Conservation (phyloP, 306 rosid genomes). For the Trifolium dubium region DNA sequence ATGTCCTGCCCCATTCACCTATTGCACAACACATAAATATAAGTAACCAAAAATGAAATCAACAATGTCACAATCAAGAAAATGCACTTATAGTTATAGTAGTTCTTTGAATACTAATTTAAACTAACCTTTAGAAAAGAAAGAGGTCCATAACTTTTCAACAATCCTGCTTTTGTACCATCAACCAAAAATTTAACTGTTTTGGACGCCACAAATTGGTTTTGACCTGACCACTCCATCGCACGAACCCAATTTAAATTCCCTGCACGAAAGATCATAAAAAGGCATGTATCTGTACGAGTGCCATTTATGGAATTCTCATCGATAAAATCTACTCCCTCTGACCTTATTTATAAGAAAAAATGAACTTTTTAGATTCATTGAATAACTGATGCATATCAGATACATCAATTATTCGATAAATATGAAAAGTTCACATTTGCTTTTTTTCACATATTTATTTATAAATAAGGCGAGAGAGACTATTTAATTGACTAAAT, state of each 20-base stretch:
- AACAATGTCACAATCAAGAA: not conserved
- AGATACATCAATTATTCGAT: too few species aligned
- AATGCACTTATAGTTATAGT: not conserved
- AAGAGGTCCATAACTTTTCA: conserved; percentile 72
- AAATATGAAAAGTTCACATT: too few species aligned
- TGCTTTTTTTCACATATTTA: too few species aligned
- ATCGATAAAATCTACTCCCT: too few species aligned
- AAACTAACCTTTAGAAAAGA: conserved; percentile 71
- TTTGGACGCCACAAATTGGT: conserved; percentile 49
- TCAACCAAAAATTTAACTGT: conserved; percentile 55
- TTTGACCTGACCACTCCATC: conserved; percentile 83
- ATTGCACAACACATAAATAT: conserved; percentile 22
- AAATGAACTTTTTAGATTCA: too few species aligned
- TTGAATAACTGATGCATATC: too few species aligned
- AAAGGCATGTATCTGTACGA: too few species aligned
- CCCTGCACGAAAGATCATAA: conserved; percentile 57
- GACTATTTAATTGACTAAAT: too few species aligned
- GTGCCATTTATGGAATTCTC: too few species aligned
- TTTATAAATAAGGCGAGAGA: too few species aligned
- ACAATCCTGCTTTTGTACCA: conserved; percentile 64
- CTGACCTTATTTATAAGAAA: too few species aligned
- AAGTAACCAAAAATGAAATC: not conserved
- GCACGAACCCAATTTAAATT: conserved; percentile 83
- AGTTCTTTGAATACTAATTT: not conserved
- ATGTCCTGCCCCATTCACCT: conserved; percentile 80